Percentiles rank a stretch among this genome's conserved stretches.
phyloP scores from a whole-genome alignment of 2,329 filamentous ascomycete genomes.

The Hawksworthiomyces lignivorus region DNA sequence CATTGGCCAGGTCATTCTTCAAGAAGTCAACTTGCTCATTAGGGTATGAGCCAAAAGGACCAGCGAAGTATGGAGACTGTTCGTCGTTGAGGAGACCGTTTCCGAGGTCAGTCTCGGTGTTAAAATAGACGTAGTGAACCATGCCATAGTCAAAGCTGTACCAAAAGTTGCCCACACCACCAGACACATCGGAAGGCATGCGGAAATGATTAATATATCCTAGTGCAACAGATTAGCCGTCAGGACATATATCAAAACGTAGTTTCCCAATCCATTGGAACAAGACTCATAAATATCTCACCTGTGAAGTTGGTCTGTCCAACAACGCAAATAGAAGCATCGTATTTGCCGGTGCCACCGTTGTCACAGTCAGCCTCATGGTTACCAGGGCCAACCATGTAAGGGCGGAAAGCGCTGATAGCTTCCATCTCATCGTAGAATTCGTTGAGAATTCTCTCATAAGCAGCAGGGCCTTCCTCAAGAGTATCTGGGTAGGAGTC shows the following conservation, averaged over 20 bases:
- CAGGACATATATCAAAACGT: too few species aligned
- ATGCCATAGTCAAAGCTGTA: constrained; percentile 17
- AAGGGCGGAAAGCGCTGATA: constrained; percentile 34
- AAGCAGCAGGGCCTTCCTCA: constrained; percentile 36
- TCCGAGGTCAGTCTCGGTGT: constrained; percentile 15
- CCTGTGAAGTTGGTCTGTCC: constrained; percentile 18
- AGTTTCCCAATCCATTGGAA: too few species aligned
- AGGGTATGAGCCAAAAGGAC: constrained; percentile 3
- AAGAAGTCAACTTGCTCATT: constrained; percentile 27
- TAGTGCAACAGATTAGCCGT: too few species aligned
- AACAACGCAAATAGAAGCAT: constrained; percentile 16
- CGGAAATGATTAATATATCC: constrained; percentile 17
- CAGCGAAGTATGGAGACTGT: neutral
- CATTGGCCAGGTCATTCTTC: constrained; percentile 32
- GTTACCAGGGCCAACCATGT: constrained; percentile 39
- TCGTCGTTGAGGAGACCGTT: constrained; percentile 10
- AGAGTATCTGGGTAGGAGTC: neutral
- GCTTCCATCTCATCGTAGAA: constrained; percentile 40
- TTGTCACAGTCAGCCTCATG: constrained; percentile 41
- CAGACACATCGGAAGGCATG: constrained; percentile 12
- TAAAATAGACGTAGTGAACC: constrained; percentile 11
- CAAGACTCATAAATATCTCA: too few species aligned
- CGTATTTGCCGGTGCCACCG: constrained; percentile 33
- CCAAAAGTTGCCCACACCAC: constrained; percentile 16
- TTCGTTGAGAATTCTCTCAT: constrained; percentile 43